Base-by-base conservation (phyloP, 352 stramenopile genomes). In the Phytophthora cactorum region DNA sequence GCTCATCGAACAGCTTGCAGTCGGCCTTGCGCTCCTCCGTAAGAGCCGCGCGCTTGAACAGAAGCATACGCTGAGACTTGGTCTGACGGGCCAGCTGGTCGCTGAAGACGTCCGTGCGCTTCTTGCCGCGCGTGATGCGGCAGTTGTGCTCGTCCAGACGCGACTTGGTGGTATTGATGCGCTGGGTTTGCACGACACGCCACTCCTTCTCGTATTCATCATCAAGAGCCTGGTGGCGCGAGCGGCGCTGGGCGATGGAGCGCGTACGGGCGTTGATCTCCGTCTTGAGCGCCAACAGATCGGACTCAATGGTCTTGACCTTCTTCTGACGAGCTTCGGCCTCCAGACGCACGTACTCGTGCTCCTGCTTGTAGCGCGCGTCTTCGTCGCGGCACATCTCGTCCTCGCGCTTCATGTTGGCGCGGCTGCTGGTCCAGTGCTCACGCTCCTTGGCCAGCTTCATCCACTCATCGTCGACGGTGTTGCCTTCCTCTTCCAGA, bases 321-420 rank as follows among this genome's bases (percentile, higher is more conserved):
- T 96, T 96, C 71, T 92, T 92, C 29, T 89, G 78, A n/a, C 88
- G 84, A 17, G 83, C 83, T 56, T 94, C 86, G 3, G 63, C 76
- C 41, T 89, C 86, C 50, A 89, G 68, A 51, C 84, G 82, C 31
- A 96, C 88, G 32, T 83, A 92, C 49, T 96, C 86, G 75, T 96
- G 88, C 70, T 96, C 88, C 64, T 93, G 83, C 52, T 89, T 88
- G 79, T 94, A 96, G 4, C 88, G 84, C 22, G 79, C 61, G 64
- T 96, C 88, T 59, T 96, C 88, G 55, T 96, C 88, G 32, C 75
- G 75, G 74, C 88, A 96, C 84, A 94, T 92, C 45, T 94, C 85
- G 50, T 96, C 88, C 64, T 96, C 88, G 25, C 86, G 82, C 78
- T 96, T 96, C 88, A 96, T 96, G 77, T 94, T 93, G 4, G 88